Base-by-base conservation (phyloP, 139 green algal species). In the Picochlorum sp. region DNA sequence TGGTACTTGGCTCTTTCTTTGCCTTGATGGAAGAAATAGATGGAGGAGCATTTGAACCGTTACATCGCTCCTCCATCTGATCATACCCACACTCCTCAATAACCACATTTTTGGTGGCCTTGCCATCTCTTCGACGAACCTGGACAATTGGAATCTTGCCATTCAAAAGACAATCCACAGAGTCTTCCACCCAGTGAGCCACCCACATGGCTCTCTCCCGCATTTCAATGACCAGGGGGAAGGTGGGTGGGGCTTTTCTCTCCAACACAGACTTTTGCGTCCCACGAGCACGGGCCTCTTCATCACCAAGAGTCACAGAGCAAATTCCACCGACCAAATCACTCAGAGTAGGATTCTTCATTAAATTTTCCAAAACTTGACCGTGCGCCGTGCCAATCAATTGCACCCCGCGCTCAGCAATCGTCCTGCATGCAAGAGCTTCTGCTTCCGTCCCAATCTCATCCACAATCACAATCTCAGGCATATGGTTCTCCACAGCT, bases 261-360 rank as follows among this genome's bases (percentile, higher is more conserved):
- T 99, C 93, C 70, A 96, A 77, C 18, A 99, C 87, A 49, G 66
- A 88, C 81, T 99, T 99, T 79, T 98, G 93, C 8, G 89, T 95
- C 21, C 92, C 89, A 1, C 90, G 77, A 14, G 78, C 57, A 6
- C 81, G 60, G 4, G 91, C 91, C 77, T 95, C 87, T 18, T 97
- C 91, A 61, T 97, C 91, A 10, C 87, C 86, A 34, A 92, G 64
- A 0, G 79, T 92, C 6, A 91, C 83, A 13, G 66, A 75, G 61
- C 76, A 61, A 51, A 94, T 75, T 56, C 83, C 83, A 6, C 89
- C 87, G 57, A 96, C 77, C 21, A 97, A 73, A 51, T 89, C 76
- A 49, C 52, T 79, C 34, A 97, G 72, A 6, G 85, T 94, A 5
- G 87, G 80, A 63, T 97, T 97, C 69, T 98, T 98, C 70, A 98